Percentiles rank a stretch among this genome's conserved stretches.
phyloP scores from a whole-genome alignment of 352 stramenopile species.

The Phytophthora brassicae region DNA sequence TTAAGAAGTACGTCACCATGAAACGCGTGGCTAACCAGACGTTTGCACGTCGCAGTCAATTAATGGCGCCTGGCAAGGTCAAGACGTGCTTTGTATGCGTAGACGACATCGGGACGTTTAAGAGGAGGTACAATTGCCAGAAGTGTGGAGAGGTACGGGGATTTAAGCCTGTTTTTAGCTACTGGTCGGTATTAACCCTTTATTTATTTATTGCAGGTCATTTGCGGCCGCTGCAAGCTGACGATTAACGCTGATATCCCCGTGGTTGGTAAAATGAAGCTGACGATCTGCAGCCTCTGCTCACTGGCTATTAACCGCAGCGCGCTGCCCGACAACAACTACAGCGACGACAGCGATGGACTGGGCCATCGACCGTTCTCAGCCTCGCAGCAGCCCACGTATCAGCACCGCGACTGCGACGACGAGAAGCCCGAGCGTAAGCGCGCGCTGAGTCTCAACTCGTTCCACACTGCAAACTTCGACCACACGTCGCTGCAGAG shows the following conservation, averaged over 20 bases:
- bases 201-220: conserved; percentile 34
- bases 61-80: conserved; percentile 65
- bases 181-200: no score
- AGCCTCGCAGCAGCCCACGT: conserved; percentile 30
- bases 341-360: conserved; percentile 36
- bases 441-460: conserved; percentile 66
- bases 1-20: conserved; percentile 85
- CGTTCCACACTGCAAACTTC: conserved; percentile 83
- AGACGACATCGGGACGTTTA: conserved; percentile 80
- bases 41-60: conserved; percentile 62
- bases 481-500: conserved; percentile 62
- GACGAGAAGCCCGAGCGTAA: conserved; percentile 37
- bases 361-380: conserved; percentile 55
- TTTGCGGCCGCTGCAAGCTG: conserved; percentile 72
- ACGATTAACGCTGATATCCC: conserved; percentile 81
- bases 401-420: conserved; percentile 33
- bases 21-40: conserved; percentile 76
- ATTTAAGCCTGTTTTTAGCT: no score
- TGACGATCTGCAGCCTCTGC: conserved; percentile 83
- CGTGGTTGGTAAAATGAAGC: conserved; percentile 84
- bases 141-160: conserved; percentile 81
- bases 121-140: conserved; percentile 82
- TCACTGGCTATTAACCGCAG: conserved; percentile 77
- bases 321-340: conserved; percentile 47
- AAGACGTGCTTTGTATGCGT: conserved; percentile 84